These are phyloP conservation scores for Rhipidocladum racemiflorum DNA, from an alignment of 176 grass and related monocot species.

Conservation along the genomic window DNA sequence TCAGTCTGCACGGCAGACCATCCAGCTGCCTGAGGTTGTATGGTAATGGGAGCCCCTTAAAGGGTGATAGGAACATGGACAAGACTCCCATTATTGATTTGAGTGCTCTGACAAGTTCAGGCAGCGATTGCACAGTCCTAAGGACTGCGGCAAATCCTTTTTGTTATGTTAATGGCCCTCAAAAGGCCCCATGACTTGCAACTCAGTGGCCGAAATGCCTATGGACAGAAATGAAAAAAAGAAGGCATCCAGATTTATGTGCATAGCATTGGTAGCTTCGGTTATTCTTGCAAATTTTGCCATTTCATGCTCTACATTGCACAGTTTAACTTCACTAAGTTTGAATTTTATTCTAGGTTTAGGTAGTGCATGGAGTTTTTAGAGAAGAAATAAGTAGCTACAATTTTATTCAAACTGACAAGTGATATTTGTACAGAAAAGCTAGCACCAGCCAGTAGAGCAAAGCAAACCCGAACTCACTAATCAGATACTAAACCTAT, in stretches of 20 bases:
- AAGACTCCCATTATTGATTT: slow-evolving; percentile 20
- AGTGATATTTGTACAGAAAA: neutral
- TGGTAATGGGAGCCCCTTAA: neutral
- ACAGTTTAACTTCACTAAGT: neutral
- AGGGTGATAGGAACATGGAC: neutral
- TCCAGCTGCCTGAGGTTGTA: neutral
- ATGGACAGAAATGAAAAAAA: neutral
- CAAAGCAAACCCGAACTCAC: neutral
- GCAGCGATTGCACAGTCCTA: neutral
- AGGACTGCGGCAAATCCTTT: neutral
- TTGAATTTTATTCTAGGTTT: neutral
- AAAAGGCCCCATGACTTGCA: neutral
- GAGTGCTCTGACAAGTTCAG: slow-evolving; percentile 14
- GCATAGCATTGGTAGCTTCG: no score
- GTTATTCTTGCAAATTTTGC: neutral
- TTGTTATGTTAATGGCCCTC: neutral
- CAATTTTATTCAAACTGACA: no score
- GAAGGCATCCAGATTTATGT: neutral
- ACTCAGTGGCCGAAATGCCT: neutral
- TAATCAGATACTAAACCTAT: neutral
- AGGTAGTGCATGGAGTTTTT: neutral
- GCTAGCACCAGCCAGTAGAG: neutral
- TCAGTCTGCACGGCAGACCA: neutral
- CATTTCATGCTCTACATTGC: neutral
- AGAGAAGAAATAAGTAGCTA: neutral